Conservation (phyloP, 768 basidiomycete species). For the Suillus paluster region DNA sequence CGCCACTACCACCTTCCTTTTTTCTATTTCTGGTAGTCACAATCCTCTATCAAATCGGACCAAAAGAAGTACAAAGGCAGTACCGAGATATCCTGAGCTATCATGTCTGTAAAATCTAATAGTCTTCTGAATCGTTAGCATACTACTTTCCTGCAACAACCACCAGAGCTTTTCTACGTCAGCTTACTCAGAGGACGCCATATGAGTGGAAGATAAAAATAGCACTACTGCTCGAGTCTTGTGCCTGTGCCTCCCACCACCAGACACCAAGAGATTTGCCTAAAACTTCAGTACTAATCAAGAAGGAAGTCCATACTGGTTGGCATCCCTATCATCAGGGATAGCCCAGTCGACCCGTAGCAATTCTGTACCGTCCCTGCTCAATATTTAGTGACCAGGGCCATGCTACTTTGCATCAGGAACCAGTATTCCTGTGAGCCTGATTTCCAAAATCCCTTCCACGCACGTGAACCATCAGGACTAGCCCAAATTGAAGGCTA, state of each 20-base stretch:
- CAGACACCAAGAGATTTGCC: neutral
- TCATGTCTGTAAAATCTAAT: no score
- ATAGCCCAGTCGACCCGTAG: neutral
- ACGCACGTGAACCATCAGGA: neutral
- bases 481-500: neutral
- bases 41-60: neutral
- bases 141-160: no score
- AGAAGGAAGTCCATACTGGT: neutral
- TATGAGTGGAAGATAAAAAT: neutral
- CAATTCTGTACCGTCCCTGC: no score
- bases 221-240: neutral
- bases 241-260: slow-evolving; percentile 7
- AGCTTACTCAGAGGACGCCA: neutral
- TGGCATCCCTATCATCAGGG: neutral
- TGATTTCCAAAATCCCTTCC: slow-evolving; percentile 5
- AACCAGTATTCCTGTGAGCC: neutral
- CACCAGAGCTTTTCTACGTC: neutral
- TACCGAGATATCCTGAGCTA: no score
- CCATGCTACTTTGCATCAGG: neutral
- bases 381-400: neutral
- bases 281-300: neutral
- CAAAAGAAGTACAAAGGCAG: neutral
- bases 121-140: no score
- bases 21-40: slow-evolving; percentile 28
- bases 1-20: slow-evolving; percentile 20